Base-by-base conservation (phyloP, 2,329 filamentous ascomycete species). In the Cladosporium sp. region DNA sequence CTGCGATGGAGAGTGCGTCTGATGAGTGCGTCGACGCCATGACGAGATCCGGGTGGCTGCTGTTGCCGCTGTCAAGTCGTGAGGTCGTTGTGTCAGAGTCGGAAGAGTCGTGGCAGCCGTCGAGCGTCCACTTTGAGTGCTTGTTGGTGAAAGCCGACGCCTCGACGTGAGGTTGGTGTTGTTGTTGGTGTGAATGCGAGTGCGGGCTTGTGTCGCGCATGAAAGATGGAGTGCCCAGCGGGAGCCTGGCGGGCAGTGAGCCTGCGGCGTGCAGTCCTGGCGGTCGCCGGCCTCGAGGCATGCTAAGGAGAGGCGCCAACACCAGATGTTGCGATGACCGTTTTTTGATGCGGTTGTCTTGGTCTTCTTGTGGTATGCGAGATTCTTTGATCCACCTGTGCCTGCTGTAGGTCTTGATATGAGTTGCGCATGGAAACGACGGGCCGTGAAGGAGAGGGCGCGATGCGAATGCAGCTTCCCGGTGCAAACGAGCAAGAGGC, bases 201-300 rank as follows among this genome's bases (percentile, higher is more conserved):
- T n/a, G 39, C 10, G 39, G 39, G 34, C 34, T 23, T 28, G 32
- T 46, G 36, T 58, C 34, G 56, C 36, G 56, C 13, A 16, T 26
- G n/a, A 54, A 28, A n/a, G 46, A 34, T 11, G 59, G 59, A 53
- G 59, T 62, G 59, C 59, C 59, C 28, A 62, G 46, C 32, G 59
- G 59, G 46, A 62, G 59, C 10, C 48, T 53, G 21, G 59, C 32
- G 18, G 48, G 21, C n/a, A 62, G 16, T 14, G 59, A 54, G 26
- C 46, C 59, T 43, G 46, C 59, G 25, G 46, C 58, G n/a, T 51
- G 43, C n/a, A 51, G 39, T 34, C 10, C n/a, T 36, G 58, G 43
- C 28, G 51, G 28, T 30, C 46, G 58, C 30, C 30, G 48, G 48
- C 48, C 26, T 43, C 58, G 58, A 26, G 58, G 58, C 58, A 60